Conservation (phyloP, 169 alveolate genomes). For the Babesia bovis region DNA sequence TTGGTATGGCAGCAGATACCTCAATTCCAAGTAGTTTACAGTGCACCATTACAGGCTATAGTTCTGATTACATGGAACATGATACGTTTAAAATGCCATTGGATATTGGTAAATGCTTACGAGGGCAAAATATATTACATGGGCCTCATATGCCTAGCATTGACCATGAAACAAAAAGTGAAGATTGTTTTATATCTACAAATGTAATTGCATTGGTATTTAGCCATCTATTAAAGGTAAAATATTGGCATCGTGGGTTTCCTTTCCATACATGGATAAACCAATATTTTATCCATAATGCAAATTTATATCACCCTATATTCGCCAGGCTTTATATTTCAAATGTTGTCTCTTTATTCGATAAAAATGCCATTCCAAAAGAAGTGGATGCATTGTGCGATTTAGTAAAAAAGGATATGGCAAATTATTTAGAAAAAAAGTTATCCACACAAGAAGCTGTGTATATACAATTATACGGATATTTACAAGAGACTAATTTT, state of each 20-base stretch:
- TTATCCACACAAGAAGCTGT: conserved; percentile 1
- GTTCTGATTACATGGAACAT: neutral
- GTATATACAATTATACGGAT: neutral
- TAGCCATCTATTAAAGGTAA: conserved; percentile 15
- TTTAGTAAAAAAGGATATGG: conserved; percentile 10
- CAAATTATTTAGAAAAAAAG: neutral
- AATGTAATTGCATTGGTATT: conserved; percentile 25
- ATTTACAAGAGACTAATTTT: conserved; percentile 19
- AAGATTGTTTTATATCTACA: conserved; percentile 34
- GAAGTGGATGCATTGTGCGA: conserved; percentile 11
- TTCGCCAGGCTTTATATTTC: conserved; percentile 33
- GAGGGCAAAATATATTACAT: neutral
- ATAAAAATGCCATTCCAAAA: conserved; percentile 3
- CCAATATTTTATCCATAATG: conserved; percentile 39
- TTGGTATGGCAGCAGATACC: neutral
- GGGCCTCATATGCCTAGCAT: neutral
- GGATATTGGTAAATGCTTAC: neutral
- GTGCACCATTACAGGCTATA: neutral
- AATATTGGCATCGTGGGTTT: conserved; percentile 43
- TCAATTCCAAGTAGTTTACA: neutral
- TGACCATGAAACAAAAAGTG: neutral
- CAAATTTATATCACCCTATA: conserved; percentile 26
- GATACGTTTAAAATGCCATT: neutral
- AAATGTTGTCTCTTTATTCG: conserved; percentile 17
- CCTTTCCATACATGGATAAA: conserved; percentile 49